Conservation (phyloP, 305 asterid species). For the Rubia occidens region DNA sequence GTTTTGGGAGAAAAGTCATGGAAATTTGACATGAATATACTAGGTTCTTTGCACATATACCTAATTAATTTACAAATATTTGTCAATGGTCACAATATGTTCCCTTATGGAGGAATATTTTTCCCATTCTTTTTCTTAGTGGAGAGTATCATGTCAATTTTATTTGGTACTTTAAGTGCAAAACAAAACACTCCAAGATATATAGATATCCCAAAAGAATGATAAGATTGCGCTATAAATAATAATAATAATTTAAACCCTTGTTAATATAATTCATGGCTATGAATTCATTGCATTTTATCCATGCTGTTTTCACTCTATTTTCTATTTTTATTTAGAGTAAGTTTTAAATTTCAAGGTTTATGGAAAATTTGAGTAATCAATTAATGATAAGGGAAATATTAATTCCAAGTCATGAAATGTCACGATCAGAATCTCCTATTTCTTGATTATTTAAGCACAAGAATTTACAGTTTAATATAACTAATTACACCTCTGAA, state of each 20-base stretch:
- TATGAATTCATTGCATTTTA: no score
- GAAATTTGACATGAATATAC: not conserved
- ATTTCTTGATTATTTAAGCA: no score
- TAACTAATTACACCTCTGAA: no score
- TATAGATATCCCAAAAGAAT: not conserved
- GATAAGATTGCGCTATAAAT: not conserved
- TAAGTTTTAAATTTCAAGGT: no score
- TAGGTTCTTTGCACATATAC: conserved; percentile 1
- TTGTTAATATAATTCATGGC: not conserved
- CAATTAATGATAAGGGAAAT: no score
- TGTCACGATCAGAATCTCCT: no score
- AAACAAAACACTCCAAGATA: not conserved
- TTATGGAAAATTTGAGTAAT: no score
- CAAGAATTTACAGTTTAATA: no score
- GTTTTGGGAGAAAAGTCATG: conserved; percentile 5
- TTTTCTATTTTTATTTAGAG: no score
- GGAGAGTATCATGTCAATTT: conserved; percentile 10
- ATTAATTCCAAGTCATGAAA: no score
- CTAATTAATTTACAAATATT: conserved; percentile 6
- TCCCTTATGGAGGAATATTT: conserved; percentile 8
- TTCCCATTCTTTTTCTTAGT: not conserved
- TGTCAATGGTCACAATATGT: conserved; percentile 6
- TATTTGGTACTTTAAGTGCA: not conserved
- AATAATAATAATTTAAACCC: no score
- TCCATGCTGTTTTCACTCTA: no score